Evolutionary conservation across 805 yeast species (phyloP).

Genomic region (Isabelozyma gotoi): DNA sequence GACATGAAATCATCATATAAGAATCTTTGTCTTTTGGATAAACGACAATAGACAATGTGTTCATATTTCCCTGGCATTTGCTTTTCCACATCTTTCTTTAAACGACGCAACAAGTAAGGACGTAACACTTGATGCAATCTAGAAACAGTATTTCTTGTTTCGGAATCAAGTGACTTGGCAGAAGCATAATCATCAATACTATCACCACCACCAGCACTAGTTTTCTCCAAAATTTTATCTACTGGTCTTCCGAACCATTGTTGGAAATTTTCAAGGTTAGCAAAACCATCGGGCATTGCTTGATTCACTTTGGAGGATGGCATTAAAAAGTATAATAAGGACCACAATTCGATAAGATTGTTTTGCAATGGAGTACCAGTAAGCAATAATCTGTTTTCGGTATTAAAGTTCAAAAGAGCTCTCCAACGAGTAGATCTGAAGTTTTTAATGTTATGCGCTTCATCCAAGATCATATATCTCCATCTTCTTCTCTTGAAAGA

Average conservation of each 20-base stretch:
- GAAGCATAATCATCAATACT: constrained; percentile 36
- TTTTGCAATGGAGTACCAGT: constrained; percentile 98
- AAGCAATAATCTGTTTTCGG: constrained; percentile 79
- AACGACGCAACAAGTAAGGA: constrained; percentile 86
- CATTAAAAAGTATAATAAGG: constrained; percentile 90
- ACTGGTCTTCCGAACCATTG: constrained; percentile 99
- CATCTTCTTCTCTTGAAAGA: constrained; percentile 89
- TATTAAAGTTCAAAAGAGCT: constrained; percentile 88
- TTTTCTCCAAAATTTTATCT: constrained; percentile 81
- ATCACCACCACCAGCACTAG: constrained; percentile 49
- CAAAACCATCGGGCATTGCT: constrained; percentile 92
- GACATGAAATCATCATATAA: constrained; percentile 97
- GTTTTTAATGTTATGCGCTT: constrained; percentile 96
- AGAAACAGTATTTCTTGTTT: constrained; percentile 80
- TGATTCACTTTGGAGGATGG: constrained; percentile 76
- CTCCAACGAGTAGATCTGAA: constrained; percentile 97
- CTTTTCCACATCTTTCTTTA: constrained; percentile 95
- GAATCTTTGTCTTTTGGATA: constrained; percentile 89
- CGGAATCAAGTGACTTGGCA: constrained; percentile 54
- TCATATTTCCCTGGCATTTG: constrained; percentile 99
- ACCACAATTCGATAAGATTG: constrained; percentile 94
- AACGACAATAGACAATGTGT: constrained; percentile 87
- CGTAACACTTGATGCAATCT: constrained; percentile 91
- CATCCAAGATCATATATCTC: constrained; percentile 96
- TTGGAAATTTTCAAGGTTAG: constrained; percentile 92